These are phyloP conservation scores for Eurotiales sp. DNA, from an alignment of 2,329 filamentous ascomycete genomes.

Conservation along the genomic window DNA sequence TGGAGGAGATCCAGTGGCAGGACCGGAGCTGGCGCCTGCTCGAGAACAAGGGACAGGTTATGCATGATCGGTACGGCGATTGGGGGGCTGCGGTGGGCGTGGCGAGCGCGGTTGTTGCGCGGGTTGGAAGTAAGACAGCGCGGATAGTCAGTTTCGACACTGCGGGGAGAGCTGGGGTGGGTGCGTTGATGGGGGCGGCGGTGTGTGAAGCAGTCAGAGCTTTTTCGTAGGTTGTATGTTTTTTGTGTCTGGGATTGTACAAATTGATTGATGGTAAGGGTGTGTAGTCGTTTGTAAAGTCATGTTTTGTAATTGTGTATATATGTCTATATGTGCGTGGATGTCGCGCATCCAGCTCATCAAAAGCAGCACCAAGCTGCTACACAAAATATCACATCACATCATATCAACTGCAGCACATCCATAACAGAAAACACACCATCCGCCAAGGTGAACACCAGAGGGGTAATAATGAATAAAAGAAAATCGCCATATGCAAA, in stretches of 20 bases:
- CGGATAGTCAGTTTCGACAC: background rate
- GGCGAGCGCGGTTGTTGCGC: background rate
- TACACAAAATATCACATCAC: no score
- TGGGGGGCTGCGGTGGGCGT: background rate
- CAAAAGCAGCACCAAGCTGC: no score
- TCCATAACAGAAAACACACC: background rate
- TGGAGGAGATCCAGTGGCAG: slow-evolving; percentile 60
- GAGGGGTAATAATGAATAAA: background rate
- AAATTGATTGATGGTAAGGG: no score
- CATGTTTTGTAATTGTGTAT: background rate
- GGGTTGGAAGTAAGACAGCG: background rate
- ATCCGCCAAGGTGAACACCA: background rate
- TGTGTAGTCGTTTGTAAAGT: no score
- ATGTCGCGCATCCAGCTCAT: no score
- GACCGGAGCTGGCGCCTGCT: slow-evolving; percentile 61
- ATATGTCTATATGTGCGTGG: background rate
- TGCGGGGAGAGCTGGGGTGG: background rate
- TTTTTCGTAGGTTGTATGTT: background rate
- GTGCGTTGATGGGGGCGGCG: background rate
- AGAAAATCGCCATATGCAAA: background rate
- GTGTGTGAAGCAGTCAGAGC: background rate
- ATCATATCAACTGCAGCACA: background rate
- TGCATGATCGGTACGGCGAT: slow-evolving; percentile 4
- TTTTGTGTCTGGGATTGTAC: background rate
- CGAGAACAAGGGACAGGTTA: slow-evolving; percentile 54